phyloP scores from a whole-genome alignment of 805 yeast species.

The Pichia nakasei region DNA sequence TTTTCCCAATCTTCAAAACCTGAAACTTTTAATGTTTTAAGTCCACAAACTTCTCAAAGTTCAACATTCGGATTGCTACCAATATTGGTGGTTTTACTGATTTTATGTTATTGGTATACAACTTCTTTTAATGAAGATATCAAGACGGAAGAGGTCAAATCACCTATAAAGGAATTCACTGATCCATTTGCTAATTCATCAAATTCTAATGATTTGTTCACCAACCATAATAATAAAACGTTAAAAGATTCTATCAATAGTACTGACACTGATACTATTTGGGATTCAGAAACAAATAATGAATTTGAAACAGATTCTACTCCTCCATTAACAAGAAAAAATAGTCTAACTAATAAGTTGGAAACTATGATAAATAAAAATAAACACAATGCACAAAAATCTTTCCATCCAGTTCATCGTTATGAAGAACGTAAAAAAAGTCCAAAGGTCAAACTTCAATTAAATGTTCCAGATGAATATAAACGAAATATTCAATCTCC shows the following conservation, averaged over 20 bases:
- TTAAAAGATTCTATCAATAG: background rate
- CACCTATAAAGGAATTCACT: no score
- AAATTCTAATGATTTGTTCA: no score
- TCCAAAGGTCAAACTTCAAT: background rate
- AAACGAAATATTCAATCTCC: background rate
- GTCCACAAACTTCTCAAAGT: background rate
- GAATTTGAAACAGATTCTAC: background rate
- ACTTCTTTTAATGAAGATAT: no score
- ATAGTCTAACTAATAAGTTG: background rate
- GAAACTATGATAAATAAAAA: background rate
- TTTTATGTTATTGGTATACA: no score
- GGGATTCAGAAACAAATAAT: background rate
- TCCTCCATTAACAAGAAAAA: background rate
- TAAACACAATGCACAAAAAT: background rate
- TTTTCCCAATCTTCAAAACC: background rate
- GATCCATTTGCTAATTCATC: no score
- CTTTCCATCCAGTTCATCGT: background rate
- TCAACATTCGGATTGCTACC: background rate
- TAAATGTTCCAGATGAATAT: background rate
- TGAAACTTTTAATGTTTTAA: background rate
- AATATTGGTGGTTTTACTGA: no score
- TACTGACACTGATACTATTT: background rate
- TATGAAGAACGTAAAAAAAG: background rate
- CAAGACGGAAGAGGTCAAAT: no score
- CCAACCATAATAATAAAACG: no score